phyloP scores from a whole-genome alignment of 1,284 basidiomycete genomes.

The Fomes fomentarius region DNA sequence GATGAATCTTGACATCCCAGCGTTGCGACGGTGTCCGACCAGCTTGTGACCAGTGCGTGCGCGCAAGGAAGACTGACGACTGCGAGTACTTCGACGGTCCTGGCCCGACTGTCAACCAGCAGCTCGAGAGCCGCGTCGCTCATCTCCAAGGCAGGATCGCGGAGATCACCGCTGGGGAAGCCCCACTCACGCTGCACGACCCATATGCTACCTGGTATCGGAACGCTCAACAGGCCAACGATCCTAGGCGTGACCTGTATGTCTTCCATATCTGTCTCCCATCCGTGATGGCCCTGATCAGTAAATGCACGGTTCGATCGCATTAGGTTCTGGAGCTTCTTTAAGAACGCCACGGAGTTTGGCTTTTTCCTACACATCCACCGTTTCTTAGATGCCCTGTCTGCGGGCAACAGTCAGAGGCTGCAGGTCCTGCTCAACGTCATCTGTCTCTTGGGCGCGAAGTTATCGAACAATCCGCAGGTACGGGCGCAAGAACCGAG shows the following conservation, averaged over 20 bases:
- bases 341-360: slow-evolving; percentile 39
- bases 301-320: background rate
- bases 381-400: slow-evolving; percentile 35
- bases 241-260: slow-evolving; percentile 23
- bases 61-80: slow-evolving; percentile 28
- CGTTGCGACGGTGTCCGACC: slow-evolving; percentile 35
- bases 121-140: slow-evolving; percentile 31
- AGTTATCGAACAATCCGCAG: slow-evolving; percentile 26
- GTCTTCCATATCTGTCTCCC: slow-evolving; percentile 6
- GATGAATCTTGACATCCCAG: slow-evolving; percentile 21
- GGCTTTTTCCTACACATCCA: slow-evolving; percentile 47
- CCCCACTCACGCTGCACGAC: slow-evolving; percentile 29
- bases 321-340: slow-evolving; percentile 30
- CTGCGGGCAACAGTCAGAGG: slow-evolving; percentile 27
- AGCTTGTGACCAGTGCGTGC: slow-evolving; percentile 33
- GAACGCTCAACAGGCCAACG: slow-evolving; percentile 9
- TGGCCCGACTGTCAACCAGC: slow-evolving; percentile 31
- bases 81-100: slow-evolving; percentile 36
- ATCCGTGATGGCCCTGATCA: background rate
- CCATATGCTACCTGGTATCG: slow-evolving; percentile 27
- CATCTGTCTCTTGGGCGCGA: slow-evolving; percentile 31
- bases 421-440: slow-evolving; percentile 29
- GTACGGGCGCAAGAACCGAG: slow-evolving; percentile 27
- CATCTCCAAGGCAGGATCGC: slow-evolving; percentile 33
- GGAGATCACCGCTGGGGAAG: slow-evolving; percentile 23